Evolutionary conservation across 192 early-diverging fungal genomes (phyloP), one percentile per base, ranked within the genome.

Genomic region (Cetraspora pellucida): DNA sequence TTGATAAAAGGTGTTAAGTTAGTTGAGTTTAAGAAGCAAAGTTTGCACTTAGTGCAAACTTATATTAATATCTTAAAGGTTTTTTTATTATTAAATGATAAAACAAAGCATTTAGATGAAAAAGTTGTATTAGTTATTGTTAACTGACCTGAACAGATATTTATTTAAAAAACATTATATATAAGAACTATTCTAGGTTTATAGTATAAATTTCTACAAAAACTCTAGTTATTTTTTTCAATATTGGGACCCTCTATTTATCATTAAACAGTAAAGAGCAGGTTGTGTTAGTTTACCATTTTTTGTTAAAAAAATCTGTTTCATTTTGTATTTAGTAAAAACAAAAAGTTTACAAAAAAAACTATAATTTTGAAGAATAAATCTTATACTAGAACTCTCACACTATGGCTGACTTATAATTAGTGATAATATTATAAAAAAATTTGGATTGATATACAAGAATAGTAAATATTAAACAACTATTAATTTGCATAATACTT

Each of bases 301-400:
- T 3, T 71, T 71, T 71, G 52, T 71, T 71, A 21, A 14, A 72
- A n/a, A 27, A 7, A 72, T 31, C 30, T 74, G 37, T 59, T 60
- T 61, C 23, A 61, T 46, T 57, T 60, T 14, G 57, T 59, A 21
- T 74, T 60, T 61, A 17, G 43, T 1, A 23, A 59, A 23, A 43
- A 59, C 8, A 59, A 60, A 46, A 57, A 43, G 0, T 27, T 74
- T 23, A 21, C 57, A 3, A 74, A 74, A 13, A 74, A 59, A 10
- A 37, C 49, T 27, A 0, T 31, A 55, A 4, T 25, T 50, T 0
- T 72, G 31, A 6, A 0, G 50, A 0, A 71, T 72, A 10, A 72
- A 72, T 30, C 16, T 72, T n/a, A 27, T 72, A n/a, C 23, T 72
- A 2, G 52, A 72, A 31, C 25, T 71, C 0, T 6, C 4, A 1